A percentile compares a stretch with the other conserved stretches of the same genome.
These are phyloP conservation scores for Phytophthora uliginosa DNA, from an alignment of 352 stramenopile species.

Conservation along the genomic window DNA sequence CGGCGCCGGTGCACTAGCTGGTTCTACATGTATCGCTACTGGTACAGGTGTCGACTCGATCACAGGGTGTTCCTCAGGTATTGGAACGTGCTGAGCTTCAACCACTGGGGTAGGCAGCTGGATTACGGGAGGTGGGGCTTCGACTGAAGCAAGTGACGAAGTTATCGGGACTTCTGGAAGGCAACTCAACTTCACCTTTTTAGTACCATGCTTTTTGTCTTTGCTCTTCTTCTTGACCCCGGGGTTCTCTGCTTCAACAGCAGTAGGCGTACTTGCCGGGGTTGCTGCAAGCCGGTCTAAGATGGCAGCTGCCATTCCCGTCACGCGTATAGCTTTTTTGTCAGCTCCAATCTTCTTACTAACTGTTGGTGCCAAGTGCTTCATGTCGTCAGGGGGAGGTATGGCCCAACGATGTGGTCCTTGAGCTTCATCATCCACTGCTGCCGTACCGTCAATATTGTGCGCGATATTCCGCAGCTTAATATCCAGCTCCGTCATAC, in stretches of 20 bases:
- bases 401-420: conserved; percentile 57
- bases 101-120: conserved; percentile 3
- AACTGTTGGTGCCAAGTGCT: conserved; percentile 40
- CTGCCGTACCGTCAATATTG: conserved; percentile 82
- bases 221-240: conserved; percentile 35
- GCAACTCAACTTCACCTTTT: conserved; percentile 30
- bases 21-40: background rate
- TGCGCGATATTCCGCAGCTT: conserved; percentile 85
- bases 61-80: background rate
- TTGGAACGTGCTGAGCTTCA: background rate
- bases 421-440: conserved; percentile 62
- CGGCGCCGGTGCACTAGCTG: background rate
- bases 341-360: conserved; percentile 66
- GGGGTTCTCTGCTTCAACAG: conserved; percentile 20
- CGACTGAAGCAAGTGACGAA: conserved; percentile 3
- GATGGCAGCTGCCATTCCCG: conserved; percentile 71
- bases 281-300: conserved; percentile 53
- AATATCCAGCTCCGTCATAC: conserved; percentile 80
- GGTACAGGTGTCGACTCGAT: background rate
- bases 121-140: conserved; percentile 3
- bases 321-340: conserved; percentile 67
- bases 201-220: conserved; percentile 36
- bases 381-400: conserved; percentile 38
- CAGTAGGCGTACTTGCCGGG: conserved; percentile 8
- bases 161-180: conserved; percentile 7